Conservation (phyloP, 768 basidiomycete genomes). For the Tricholoma matsutake region DNA sequence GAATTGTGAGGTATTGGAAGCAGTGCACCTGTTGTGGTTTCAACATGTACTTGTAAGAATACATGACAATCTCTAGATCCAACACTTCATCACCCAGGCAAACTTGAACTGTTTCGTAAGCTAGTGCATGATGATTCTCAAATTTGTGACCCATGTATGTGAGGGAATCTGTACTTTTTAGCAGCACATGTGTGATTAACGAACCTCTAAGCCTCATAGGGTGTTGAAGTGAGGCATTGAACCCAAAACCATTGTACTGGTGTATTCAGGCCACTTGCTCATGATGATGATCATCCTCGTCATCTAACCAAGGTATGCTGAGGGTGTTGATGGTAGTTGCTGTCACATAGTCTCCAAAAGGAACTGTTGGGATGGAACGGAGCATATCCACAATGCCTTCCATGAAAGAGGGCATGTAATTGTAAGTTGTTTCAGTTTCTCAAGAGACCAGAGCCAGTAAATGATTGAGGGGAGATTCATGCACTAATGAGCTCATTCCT, state of each 20-base stretch:
- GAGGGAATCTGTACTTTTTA: not conserved
- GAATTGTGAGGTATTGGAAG: not conserved
- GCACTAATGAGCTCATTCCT: not conserved
- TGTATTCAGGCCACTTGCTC: not conserved
- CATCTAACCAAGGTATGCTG: not conserved
- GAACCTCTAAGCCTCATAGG: not conserved
- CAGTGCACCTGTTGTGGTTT: slow-evolving; percentile 13
- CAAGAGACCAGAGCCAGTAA: not conserved
- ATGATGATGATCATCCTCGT: not conserved
- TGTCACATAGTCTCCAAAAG: not conserved
- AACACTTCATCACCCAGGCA: slow-evolving; percentile 19
- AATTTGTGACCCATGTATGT: slow-evolving; percentile 5
- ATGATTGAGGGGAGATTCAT: not conserved
- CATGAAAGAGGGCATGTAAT: not conserved
- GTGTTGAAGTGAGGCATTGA: not conserved
- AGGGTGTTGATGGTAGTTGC: not conserved
- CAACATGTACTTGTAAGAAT: slow-evolving; percentile 8
- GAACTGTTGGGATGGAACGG: not conserved
- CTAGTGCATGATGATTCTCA: not conserved
- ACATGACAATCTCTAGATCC: slow-evolving; percentile 22
- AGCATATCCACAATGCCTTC: not conserved
- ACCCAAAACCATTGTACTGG: not conserved
- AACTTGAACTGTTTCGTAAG: slow-evolving; percentile 14
- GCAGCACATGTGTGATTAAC: not conserved
- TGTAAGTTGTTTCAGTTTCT: not conserved